A percentile compares a stretch with the other conserved stretches of the same genome.
Evolutionary conservation across 257 asterid species (phyloP).

Genomic region (Cynanchum wilfordii): DNA sequence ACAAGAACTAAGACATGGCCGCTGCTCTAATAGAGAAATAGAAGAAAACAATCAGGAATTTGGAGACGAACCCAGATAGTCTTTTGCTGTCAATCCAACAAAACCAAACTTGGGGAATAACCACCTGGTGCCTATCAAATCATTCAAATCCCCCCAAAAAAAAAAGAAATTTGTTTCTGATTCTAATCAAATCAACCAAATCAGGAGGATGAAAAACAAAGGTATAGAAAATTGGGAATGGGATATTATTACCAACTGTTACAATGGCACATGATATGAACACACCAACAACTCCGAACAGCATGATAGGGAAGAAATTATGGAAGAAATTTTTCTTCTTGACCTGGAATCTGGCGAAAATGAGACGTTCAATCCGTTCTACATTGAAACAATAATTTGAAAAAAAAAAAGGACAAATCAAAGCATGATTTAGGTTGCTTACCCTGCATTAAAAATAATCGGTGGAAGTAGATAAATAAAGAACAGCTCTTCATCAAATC

Average conservation of each 20-base stretch:
- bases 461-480: slow-evolving; percentile 92
- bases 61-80: slow-evolving; percentile 65
- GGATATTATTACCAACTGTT: slow-evolving; percentile 46
- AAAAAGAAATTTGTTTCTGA: too few species aligned
- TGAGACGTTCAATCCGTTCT: background rate
- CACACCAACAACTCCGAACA: slow-evolving; percentile 85
- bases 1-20: background rate
- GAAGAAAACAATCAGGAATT: background rate
- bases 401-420: background rate
- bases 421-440: slow-evolving; percentile 13
- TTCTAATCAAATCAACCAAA: too few species aligned
- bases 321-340: slow-evolving; percentile 98
- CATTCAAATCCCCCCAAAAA: background rate
- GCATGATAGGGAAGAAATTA: slow-evolving; percentile 85
- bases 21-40: background rate
- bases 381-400: background rate
- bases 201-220: background rate
- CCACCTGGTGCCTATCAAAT: slow-evolving; percentile 56
- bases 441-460: slow-evolving; percentile 95
- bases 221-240: background rate
- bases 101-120: slow-evolving; percentile 59
- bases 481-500: slow-evolving; percentile 85
- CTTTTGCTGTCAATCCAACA: slow-evolving; percentile 53
- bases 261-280: slow-evolving; percentile 70
- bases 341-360: slow-evolving; percentile 73